Evolutionary conservation across 257 asterid genomes (phyloP), one percentile per base, ranked within the genome.

Genomic region (Ajuga chamaepitys): DNA sequence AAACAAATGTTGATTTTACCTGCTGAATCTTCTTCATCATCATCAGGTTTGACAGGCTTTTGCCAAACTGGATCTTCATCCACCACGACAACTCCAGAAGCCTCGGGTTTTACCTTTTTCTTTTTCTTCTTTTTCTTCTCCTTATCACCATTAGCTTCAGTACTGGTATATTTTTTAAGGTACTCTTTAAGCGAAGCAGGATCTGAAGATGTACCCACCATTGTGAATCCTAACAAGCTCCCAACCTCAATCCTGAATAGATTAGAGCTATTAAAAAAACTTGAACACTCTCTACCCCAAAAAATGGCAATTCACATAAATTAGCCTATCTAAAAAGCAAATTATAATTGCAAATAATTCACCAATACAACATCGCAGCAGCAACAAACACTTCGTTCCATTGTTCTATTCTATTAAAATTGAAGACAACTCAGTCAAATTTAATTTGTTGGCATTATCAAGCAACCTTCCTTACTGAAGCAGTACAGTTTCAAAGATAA

Each of bases 41-140:
- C 90, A 3, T 83, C 84, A 55, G 75, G 44, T 16, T 69, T 76
- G 12, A 86, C 85, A 3, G 84, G 94, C 80, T 82, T 88, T 71
- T 88, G 91, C 98, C 98, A 91, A 11, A 81, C 14, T 32, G 95
- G 95, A 73, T 91, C 95, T 78, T 88, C 83, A 41, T 91, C 98
- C 24, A 91, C 94, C 4, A 91, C 85, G 3, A 81, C 18, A 12
- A 91, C 84, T 56, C 94, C 94, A 3, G 66, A 38, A 38, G 66
- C 66, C 17, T 46, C 75, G 53, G 84, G 68, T 73, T 78, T 80
- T 48, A 73, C 59, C 77, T 77, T 83, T 73, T 58, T 77, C 74
- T 62, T 74, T 37, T 76, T 82, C 77, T 66, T 83, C 60, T 75
- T 90, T 75, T 85, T 85, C 72, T 79, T 80, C 72, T 79, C 76